Conservation (phyloP, 345 rosid genomes). For the Aquilaria malaccensis region DNA sequence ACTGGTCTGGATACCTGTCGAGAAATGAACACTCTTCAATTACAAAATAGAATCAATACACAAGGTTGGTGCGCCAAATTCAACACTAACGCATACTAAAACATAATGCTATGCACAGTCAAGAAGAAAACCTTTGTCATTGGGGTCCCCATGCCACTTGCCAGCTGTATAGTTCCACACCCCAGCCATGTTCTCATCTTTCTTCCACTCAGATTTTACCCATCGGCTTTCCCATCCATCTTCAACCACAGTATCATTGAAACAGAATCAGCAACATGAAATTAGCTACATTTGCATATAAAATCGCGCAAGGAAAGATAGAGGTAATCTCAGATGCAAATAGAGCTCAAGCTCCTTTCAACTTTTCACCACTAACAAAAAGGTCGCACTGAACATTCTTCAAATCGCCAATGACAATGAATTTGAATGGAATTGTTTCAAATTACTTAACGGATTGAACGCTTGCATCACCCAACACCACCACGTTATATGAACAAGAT, state of each 20-base stretch:
- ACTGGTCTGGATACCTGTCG: slow-evolving; percentile 89
- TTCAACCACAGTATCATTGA: slow-evolving; percentile 11
- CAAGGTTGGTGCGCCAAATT: neutral
- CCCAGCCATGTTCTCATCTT: slow-evolving; percentile 78
- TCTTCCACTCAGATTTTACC: slow-evolving; percentile 94
- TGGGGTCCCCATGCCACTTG: slow-evolving; percentile 82
- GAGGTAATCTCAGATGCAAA: too few relatives aligned
- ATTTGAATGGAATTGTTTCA: too few relatives aligned
- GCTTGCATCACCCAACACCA: too few relatives aligned
- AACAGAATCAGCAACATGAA: neutral
- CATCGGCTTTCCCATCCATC: slow-evolving; percentile 97
- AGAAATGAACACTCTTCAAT: slow-evolving; percentile 1
- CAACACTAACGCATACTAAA: neutral
- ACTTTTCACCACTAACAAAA: too few relatives aligned
- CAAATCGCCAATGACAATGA: too few relatives aligned
- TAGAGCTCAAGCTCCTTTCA: too few relatives aligned
- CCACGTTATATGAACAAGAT: too few relatives aligned
- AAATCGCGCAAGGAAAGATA: too few relatives aligned
- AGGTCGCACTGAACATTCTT: too few relatives aligned
- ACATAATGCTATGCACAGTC: slow-evolving; percentile 5
- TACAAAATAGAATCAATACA: neutral
- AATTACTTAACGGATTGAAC: too few relatives aligned
- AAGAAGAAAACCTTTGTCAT: slow-evolving; percentile 65
- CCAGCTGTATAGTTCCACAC: slow-evolving; percentile 94
- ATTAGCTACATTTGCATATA: neutral